Evolutionary conservation across 2,329 filamentous ascomycete species (phyloP).

Genomic region (Clonostachys solani): DNA sequence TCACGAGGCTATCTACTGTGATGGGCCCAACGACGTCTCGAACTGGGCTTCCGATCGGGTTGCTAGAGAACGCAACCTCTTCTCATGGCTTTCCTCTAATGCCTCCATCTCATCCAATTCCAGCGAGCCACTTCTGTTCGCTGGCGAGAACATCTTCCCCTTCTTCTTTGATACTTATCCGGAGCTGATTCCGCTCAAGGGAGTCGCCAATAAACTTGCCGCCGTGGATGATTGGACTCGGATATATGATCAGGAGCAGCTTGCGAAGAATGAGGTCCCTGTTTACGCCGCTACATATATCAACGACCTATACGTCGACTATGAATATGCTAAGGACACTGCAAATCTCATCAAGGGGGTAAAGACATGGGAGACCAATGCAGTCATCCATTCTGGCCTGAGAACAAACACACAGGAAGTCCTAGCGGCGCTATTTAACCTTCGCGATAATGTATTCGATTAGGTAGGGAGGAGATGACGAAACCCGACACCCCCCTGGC

Average conservation of each 20-base stretch:
- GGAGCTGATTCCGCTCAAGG: conserved; percentile 66
- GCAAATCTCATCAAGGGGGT: conserved; percentile 69
- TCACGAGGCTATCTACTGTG: conserved; percentile 86
- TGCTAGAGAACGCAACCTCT: conserved; percentile 40
- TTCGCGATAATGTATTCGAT: conserved; percentile 67
- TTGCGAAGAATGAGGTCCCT: conserved; percentile 77
- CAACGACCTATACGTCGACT: conserved; percentile 93
- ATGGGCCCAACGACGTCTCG: conserved; percentile 56
- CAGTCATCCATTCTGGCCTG: conserved; percentile 82
- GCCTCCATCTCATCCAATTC: conserved; percentile 15
- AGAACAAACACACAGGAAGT: conserved; percentile 71
- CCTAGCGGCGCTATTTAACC: conserved; percentile 67
- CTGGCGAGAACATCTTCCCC: conserved; percentile 88
- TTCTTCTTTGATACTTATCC: conserved; percentile 79
- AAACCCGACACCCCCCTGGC: too few species aligned
- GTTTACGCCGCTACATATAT: conserved; percentile 80
- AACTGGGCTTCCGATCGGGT: conserved; percentile 73
- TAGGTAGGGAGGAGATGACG: conserved; percentile 15
- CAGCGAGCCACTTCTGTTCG: conserved; percentile 65
- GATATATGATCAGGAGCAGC: conserved; percentile 71
- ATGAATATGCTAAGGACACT: conserved; percentile 67
- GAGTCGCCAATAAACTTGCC: conserved; percentile 69
- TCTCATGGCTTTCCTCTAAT: conserved; percentile 43
- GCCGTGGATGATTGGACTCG: conserved; percentile 64
- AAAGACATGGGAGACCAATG: conserved; percentile 81